These are phyloP conservation scores for Atkinsonella texensis DNA, from an alignment of 2,329 filamentous ascomycete species.

Conservation along the genomic window DNA sequence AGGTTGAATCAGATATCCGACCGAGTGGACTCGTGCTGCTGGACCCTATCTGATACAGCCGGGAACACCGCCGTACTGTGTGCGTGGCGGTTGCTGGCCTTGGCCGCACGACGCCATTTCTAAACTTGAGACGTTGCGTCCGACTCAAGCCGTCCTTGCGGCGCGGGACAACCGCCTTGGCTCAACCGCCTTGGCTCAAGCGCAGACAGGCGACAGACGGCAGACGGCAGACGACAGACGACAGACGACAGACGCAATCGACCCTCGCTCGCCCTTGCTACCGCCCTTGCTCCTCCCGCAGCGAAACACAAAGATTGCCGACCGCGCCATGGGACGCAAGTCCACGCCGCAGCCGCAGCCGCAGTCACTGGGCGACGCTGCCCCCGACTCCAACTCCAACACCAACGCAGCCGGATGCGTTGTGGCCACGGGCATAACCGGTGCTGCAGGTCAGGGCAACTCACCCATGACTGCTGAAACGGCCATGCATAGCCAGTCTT, in stretches of 20 bases:
- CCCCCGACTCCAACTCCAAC: conserved; percentile 20
- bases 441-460: neutral
- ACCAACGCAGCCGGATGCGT: conserved; percentile 10
- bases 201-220: neutral
- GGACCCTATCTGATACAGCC: neutral
- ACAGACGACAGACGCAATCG: too few species aligned
- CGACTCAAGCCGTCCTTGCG: neutral
- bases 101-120: neutral
- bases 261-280: neutral
- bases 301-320: neutral
- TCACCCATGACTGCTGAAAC: conserved; percentile 5
- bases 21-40: neutral
- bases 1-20: neutral
- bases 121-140: neutral
- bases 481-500: conserved; percentile 2
- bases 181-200: too few species aligned
- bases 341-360: conserved; percentile 45
- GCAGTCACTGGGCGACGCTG: conserved; percentile 29
- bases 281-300: neutral
- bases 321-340: conserved; percentile 41
- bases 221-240: neutral
- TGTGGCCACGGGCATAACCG: neutral
- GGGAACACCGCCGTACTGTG: neutral
- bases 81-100: neutral
- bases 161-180: neutral